Evolutionary conservation across 495 filamentous ascomycete genomes (phyloP), one percentile per base, ranked within the genome.

Genomic region (Articulospora tetracladia): DNA sequence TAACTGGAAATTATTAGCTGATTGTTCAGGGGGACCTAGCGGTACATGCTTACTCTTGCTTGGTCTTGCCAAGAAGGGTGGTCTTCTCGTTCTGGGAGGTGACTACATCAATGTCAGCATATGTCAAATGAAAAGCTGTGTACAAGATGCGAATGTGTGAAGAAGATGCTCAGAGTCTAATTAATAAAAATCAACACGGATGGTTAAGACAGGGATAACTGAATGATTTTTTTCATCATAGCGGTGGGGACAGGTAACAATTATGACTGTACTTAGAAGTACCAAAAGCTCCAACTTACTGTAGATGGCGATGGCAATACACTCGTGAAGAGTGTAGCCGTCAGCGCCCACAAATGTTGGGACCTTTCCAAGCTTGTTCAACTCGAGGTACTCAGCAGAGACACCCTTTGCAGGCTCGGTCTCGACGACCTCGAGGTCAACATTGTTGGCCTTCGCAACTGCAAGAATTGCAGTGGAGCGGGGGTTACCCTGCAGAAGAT

Each of bases 81-180:
- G 95, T 99, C 86, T 97, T 98, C 86, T 98, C 94, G 76, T 99
- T 98, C 81, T 99, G 94, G 68, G 94, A 97, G 72, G 94, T 91
- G 70, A 99, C 94, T 98, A 72, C 36, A 36, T 60, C 24, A 52
- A 24, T 65, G 71, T 79, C 74, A 82, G 73, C 53, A 51, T 6
- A 36, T 39, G 22, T 26, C 61, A 11, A 4, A 10, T 32, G 57
- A 22, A 50, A 26, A 30, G 61, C 20, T 19, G 24, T 2, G n/a
- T 30, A 19, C 25, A 19, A 55, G 12, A 46, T 47, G 30, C 52
- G 36, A 58, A 39, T 25, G 51, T 46, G 26, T 59, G 53, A 47
- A 66, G 48, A 39, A 60, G 28, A 66, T 68, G 69, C 74, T 83
- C 80, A 83, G 80, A 83, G 64, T 69, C 64, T 69, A 82, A 76